Evolutionary conservation across 768 basidiomycete genomes (phyloP), one percentile per base, ranked within the genome.

Genomic region (Hebeloma cylindrosporum): DNA sequence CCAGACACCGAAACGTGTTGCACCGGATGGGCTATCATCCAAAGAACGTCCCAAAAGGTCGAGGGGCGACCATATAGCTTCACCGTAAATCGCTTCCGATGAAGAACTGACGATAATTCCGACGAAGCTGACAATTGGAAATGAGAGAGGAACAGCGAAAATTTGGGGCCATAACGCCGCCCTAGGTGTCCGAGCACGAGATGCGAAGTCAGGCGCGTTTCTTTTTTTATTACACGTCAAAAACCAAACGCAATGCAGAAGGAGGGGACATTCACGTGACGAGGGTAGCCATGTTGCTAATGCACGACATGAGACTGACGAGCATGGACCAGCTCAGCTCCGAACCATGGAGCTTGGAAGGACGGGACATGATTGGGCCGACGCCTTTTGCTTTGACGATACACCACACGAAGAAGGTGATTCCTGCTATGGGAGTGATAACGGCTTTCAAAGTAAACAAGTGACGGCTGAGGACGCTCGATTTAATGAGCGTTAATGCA

Each of bases 51-150:
- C 77, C 39, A 89, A 69, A 34, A 89, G 68, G 54, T 85, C 82
- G 55, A 92, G 75, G 2, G 87, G 86, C 2, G 80, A 81, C 89
- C 88, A 91, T 41, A 92, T 77, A 10, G 82, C 78, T 51, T 83
- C 80, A 17, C 84, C 86, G 54, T 85, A 91, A 52, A 91, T 83
- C 10, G 80, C 74, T 50, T 81, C 72, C 14, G 84, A 85, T 14
- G 85, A 84, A 1, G 88, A 89, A 44, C 82, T 82, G 51, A 93
- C 88, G 40, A 89, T 79, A 61, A 93, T 87, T 1, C 88, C 87
- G 48, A 92, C 70, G 65, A 92, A 84, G 56, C 81, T 82, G 54
- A 88, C 82, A 41, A 89, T 60, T 18, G 81, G 80, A 65, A 88
- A 89, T 1, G 79, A 77, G 41, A 91, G 47, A 0, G 89, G 88